Base-by-base conservation (phyloP, 495 filamentous ascomycete species). In the Aspergillus ostianus region DNA sequence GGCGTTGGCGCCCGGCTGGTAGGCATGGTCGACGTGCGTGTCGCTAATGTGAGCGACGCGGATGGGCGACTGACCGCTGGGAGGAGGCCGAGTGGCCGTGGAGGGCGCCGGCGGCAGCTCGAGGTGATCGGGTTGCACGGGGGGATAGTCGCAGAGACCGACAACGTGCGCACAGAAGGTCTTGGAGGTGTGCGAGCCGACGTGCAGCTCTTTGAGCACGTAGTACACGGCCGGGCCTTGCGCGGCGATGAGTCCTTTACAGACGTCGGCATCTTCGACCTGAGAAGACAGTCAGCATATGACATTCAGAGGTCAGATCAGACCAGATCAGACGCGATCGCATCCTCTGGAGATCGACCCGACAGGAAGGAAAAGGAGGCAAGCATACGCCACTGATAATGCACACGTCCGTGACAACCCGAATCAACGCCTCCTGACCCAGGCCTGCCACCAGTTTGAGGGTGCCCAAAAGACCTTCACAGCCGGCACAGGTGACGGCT, bases 11-110 rank as follows among this genome's bases (percentile, higher is more conserved):
- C 81, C 83, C 5, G 69, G 65, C 20, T 76, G 77, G 60, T 85
- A 85, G 41, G 66, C 72, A 0, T 73, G 73, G 59, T 85, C 83
- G 51, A 84, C 70, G 58, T 85, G 83, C 9, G 81, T 82, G 60
- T 85, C 83, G 26, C 76, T 82, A 66, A 80, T 80, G 60, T 85
- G 83, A 15, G 82, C 81, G 13, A 85, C 71, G 26, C 78, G 69
- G 63, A 84, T 63, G 15, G 82, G 77, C 19, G 70, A 58, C 61
- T 77, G 55, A 0, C 79, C 73, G 51, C 80, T 83, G 26, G 75
- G 70, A 36, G 69, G 54, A 0, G 81, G 81, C 10, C 77, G 73
- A 19, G 51, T 56, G 1, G 61, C 70, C 6, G 63, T 56, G 18
- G 80, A 76, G 55, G 80, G 79, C 5, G 75, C 63, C 13, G 73